Evolutionary conservation across 352 stramenopile species (phyloP).

Genomic region (Globisporangium yorkense): DNA sequence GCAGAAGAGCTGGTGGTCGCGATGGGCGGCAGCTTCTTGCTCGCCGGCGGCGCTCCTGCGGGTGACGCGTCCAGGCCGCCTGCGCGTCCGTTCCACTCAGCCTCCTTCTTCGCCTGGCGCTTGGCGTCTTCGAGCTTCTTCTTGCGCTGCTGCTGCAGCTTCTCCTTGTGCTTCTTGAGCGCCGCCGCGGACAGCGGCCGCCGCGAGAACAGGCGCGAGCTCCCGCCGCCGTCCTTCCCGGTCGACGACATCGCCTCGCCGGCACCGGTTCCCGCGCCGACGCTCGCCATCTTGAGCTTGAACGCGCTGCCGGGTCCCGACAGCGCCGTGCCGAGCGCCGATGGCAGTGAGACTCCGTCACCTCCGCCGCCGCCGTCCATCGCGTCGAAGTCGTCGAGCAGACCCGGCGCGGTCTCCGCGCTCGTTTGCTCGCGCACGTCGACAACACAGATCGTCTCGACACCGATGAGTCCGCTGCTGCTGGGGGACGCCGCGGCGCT

Average conservation of each 20-base stretch:
- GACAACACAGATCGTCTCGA: conserved; percentile 93
- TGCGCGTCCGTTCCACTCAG: conserved; percentile 70
- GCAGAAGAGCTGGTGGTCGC: conserved; percentile 7
- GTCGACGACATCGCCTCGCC: conserved; percentile 18
- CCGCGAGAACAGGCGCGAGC: conserved; percentile 51
- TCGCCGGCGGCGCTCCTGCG: conserved; percentile 11
- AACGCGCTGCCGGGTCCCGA: conserved; percentile 36
- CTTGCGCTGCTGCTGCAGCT: conserved; percentile 47
- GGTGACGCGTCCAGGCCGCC: conserved; percentile 58
- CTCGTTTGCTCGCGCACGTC: conserved; percentile 88
- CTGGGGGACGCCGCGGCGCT: conserved; percentile 2
- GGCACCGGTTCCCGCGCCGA: conserved; percentile 12
- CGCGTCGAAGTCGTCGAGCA: conserved; percentile 6
- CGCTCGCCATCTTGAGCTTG: conserved; percentile 52
- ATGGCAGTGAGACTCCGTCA: background rate
- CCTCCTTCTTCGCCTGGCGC: conserved; percentile 54
- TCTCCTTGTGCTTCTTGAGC: conserved; percentile 75
- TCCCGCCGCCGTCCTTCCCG: conserved; percentile 47
- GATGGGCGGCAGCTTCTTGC: conserved; percentile 71
- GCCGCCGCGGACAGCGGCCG: conserved; percentile 49
- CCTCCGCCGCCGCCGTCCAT: background rate
- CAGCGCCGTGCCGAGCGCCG: conserved; percentile 9
- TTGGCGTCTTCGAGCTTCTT: conserved; percentile 61
- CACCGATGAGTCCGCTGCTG: conserved; percentile 58
- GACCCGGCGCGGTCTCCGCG: background rate